Base-by-base conservation (phyloP, 116 monocot species). In the Zostera marina region DNA sequence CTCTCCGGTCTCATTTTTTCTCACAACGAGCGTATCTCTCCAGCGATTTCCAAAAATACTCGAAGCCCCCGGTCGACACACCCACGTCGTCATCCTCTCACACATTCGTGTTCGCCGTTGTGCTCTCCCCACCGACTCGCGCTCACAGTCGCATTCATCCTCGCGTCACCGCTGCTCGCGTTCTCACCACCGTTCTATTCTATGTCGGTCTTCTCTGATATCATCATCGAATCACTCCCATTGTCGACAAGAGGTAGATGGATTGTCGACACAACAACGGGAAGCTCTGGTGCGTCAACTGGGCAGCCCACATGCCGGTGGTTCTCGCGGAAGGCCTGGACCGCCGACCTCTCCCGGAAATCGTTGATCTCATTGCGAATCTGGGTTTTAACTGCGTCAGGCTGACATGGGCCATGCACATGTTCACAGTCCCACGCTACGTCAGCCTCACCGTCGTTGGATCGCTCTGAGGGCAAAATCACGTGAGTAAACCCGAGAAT, bases 351-450 rank as follows among this genome's bases (percentile, higher is more conserved):
- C 20, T 84, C 12, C 19, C 24, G 0, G 13, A 4, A 13, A 74
- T 84, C 19, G 53, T 69, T 0, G 17, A 59, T 13, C 15, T 20
- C 1, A 39, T 71, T 1, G 48, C 66, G 13, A 9, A 65, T 5
- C 58, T 79, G n/a, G n/a, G n/a, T n/a, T 80, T 85, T 70, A 80
- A 80, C 80, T 85, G 85, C 72, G 74, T 85, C 26, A 68, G 85
- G 12, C 77, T 85, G 59, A 85, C 85, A 0, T 85, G 68, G 64
- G 71, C 85, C 0, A 76, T 76, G 5, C 32, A 59, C 49, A 22
- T 73, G 49, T 74, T 77, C 68, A 77, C 85, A 23, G 13, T 44
- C 11, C 47, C 59, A 2, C 13, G 16, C 3, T 72, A 74, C 66
- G 72, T 6, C 23, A 67, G 49, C 19, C 66, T 76, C 51, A 80